A percentile compares a stretch with the other conserved stretches of the same genome.
Conservation (phyloP, 129 eudicot species). For the Flaveria sonorensis region DNA sequence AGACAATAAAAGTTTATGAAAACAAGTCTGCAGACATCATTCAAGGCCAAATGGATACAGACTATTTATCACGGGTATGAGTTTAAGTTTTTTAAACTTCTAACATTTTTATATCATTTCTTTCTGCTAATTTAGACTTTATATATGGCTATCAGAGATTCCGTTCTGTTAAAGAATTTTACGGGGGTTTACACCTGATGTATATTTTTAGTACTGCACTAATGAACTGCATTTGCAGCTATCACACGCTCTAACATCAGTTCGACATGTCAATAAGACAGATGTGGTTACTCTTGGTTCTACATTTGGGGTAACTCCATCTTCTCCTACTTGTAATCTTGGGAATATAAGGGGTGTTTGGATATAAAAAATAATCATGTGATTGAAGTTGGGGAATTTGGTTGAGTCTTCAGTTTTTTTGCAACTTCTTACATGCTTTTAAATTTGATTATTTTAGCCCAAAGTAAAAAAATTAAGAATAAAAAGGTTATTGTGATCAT, state of each 20-base stretch:
- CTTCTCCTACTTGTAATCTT: conserved; percentile 18
- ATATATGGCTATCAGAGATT: conserved; percentile 2
- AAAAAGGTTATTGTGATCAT: not conserved
- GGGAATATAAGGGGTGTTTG: conserved; percentile 3
- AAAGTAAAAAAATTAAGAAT: not conserved
- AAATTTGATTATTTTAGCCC: not conserved
- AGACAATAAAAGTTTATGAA: conserved; percentile 89
- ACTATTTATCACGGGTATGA: conserved; percentile 83
- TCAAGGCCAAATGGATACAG: conserved; percentile 98
- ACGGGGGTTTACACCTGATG: not conserved
- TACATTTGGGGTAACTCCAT: conserved; percentile 81
- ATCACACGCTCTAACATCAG: conserved; percentile 77
- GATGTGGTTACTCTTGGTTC: conserved; percentile 99
- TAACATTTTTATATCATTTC: conserved; percentile 1
- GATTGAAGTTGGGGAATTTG: not conserved
- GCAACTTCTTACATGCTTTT: not conserved
- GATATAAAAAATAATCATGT: conserved; percentile 13
- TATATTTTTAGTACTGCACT: not conserved
- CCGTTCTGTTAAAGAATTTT: not conserved
- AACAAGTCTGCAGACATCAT: conserved; percentile 92
- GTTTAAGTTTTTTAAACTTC: conserved; percentile 14
- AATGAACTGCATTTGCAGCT: conserved; percentile 48
- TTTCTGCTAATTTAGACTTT: not conserved
- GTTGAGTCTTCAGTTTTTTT: not conserved
- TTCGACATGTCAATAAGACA: conserved; percentile 96